A percentile compares a stretch with the other conserved stretches of the same genome.
Evolutionary conservation across 2,329 filamentous ascomycete genomes (phyloP).

Genomic region (Aureobasidium namibiae): DNA sequence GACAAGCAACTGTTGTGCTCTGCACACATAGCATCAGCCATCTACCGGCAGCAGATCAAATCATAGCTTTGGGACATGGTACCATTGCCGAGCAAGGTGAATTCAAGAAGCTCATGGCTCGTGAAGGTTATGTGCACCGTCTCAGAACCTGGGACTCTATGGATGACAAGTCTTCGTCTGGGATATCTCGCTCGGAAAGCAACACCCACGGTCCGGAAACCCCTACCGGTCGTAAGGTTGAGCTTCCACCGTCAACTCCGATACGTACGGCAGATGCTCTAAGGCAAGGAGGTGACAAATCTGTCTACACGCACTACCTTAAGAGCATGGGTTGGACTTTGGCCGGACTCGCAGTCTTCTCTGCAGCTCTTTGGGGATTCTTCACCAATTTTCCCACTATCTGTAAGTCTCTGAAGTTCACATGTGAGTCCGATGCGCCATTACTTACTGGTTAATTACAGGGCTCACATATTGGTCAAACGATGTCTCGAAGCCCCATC

Average conservation of each 20-base stretch:
- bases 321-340: neutral
- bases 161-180: no score
- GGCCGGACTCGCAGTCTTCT: neutral
- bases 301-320: slow-evolving; percentile 13
- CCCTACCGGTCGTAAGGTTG: no score
- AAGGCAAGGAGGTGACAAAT: slow-evolving; percentile 17
- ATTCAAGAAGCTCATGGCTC: slow-evolving; percentile 10
- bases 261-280: neutral
- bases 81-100: slow-evolving; percentile 6
- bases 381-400: neutral
- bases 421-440: no score
- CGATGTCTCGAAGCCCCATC: neutral
- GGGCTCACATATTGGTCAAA: neutral
- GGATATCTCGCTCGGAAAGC: no score
- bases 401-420: neutral
- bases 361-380: neutral
- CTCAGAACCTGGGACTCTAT: neutral
- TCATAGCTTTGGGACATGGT: slow-evolving; percentile 24
- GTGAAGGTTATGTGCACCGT: neutral
- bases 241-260: neutral
- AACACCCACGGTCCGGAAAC: no score
- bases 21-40: slow-evolving; percentile 30
- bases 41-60: slow-evolving; percentile 32
- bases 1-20: slow-evolving; percentile 42
- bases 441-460: neutral